phyloP scores from a whole-genome alignment of 306 rosid species.

The Acmispon strigosus region DNA sequence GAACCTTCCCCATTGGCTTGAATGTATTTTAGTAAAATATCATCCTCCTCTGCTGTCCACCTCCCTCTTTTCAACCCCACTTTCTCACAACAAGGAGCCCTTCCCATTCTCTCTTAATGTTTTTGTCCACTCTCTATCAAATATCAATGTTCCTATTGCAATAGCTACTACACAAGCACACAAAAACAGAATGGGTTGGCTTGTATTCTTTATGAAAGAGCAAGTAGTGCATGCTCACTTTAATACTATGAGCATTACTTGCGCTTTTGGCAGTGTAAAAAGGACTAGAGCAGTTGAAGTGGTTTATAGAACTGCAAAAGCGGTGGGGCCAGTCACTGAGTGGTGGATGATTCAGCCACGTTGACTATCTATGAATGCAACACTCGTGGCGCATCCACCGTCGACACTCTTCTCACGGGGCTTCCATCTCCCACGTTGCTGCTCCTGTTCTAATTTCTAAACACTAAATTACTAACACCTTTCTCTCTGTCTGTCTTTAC shows the following conservation, averaged over 20 bases:
- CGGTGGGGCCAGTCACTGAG: constrained; percentile 1
- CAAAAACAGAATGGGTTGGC: neutral
- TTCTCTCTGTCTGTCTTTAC: too few relatives aligned
- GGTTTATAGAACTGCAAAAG: constrained; percentile 21
- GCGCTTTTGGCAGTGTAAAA: neutral
- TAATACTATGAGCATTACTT: neutral
- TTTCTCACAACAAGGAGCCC: constrained; percentile 82
- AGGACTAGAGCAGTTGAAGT: neutral
- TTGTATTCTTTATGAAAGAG: too few relatives aligned
- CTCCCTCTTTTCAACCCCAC: constrained; percentile 75
- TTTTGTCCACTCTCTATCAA: neutral
- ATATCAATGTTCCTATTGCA: neutral
- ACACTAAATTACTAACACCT: too few relatives aligned
- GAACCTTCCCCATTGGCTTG: constrained; percentile 74
- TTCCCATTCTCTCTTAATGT: constrained; percentile 46
- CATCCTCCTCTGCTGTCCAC: constrained; percentile 82
- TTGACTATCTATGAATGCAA: neutral
- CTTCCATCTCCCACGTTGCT: constrained; percentile 51
- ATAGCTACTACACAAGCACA: neutral
- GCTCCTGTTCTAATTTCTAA: neutral
- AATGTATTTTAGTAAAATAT: constrained; percentile 57
- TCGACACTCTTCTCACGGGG: constrained; percentile 32
- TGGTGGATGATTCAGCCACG: constrained; percentile 71
- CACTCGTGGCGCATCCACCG: constrained; percentile 59
- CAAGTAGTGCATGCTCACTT: too few relatives aligned